phyloP scores from a whole-genome alignment of 495 filamentous ascomycete genomes.

The Hypomontagnella monticulosa region DNA sequence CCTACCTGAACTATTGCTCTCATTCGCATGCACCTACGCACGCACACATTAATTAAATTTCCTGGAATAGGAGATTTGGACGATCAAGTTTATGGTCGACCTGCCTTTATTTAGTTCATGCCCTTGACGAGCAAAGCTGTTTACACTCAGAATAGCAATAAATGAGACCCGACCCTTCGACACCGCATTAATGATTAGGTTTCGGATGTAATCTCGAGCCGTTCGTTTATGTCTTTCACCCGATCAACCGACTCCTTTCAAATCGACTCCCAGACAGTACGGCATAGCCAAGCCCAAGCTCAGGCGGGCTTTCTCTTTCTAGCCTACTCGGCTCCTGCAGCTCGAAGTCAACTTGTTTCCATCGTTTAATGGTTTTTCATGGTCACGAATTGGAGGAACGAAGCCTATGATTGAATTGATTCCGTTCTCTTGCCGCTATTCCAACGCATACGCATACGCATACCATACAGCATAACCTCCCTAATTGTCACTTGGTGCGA shows the following conservation, averaged over 20 bases:
- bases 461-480: too few relatives aligned
- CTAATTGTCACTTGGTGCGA: slow-evolving; percentile 13
- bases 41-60: slow-evolving; percentile 15
- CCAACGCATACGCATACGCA: background rate
- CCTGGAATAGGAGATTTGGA: slow-evolving; percentile 7
- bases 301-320: background rate
- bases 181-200: slow-evolving; percentile 39
- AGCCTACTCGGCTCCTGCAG: too few relatives aligned
- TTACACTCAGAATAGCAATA: background rate
- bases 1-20: slow-evolving; percentile 22
- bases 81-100: slow-evolving; percentile 7
- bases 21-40: slow-evolving; percentile 23
- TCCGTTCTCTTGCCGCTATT: slow-evolving; percentile 4
- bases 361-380: slow-evolving; percentile 3
- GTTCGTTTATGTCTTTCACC: slow-evolving; percentile 33
- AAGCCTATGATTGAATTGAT: slow-evolving; percentile 19
- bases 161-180: slow-evolving; percentile 14
- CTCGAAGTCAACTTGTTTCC: slow-evolving; percentile 4
- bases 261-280: slow-evolving; percentile 11
- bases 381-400: background rate
- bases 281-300: background rate
- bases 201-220: slow-evolving; percentile 39
- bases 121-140: background rate
- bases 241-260: slow-evolving; percentile 23
- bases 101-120: background rate